A percentile compares a stretch with the other conserved stretches of the same genome.
Conservation (phyloP, 257 asterid species). For the Plantago elongata region DNA sequence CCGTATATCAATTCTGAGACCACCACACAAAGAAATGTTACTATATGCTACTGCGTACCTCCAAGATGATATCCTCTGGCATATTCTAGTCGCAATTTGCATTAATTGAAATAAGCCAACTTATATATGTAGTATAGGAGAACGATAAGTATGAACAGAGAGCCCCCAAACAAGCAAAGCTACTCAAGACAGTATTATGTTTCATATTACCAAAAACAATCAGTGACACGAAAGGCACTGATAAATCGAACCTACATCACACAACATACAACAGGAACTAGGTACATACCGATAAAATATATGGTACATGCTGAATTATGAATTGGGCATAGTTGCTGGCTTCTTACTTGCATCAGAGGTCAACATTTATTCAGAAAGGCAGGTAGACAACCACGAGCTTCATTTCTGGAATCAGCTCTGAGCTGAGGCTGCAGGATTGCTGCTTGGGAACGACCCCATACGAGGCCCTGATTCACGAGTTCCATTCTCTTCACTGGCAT, state of each 20-base stretch:
- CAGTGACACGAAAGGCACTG: constrained; percentile 3
- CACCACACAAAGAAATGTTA: no score
- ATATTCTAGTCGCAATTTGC: no score
- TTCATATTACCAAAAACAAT: neutral
- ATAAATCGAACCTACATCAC: constrained; percentile 1
- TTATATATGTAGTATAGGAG: no score
- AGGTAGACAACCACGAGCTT: constrained; percentile 1
- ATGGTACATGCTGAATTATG: constrained; percentile 14
- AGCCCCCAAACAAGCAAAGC: neutral
- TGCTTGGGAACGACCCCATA: constrained; percentile 43
- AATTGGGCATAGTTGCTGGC: constrained; percentile 7
- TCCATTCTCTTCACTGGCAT: constrained; percentile 60
- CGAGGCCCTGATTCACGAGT: constrained; percentile 42
- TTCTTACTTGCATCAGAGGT: constrained; percentile 6
- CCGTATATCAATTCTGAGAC: no score
- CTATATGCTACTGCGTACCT: no score
- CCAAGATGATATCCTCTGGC: no score
- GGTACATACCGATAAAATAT: constrained; percentile 10
- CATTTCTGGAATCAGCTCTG: constrained; percentile 46
- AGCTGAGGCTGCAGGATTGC: constrained; percentile 73
- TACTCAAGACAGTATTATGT: neutral
- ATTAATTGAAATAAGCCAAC: no score
- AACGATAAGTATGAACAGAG: neutral
- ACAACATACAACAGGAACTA: constrained; percentile 4
- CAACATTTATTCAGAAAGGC: constrained; percentile 15